A percentile compares a stretch with the other conserved stretches of the same genome.
Conservation (phyloP, 192 early-diverging fungal species). For the Podila clonocystis region DNA sequence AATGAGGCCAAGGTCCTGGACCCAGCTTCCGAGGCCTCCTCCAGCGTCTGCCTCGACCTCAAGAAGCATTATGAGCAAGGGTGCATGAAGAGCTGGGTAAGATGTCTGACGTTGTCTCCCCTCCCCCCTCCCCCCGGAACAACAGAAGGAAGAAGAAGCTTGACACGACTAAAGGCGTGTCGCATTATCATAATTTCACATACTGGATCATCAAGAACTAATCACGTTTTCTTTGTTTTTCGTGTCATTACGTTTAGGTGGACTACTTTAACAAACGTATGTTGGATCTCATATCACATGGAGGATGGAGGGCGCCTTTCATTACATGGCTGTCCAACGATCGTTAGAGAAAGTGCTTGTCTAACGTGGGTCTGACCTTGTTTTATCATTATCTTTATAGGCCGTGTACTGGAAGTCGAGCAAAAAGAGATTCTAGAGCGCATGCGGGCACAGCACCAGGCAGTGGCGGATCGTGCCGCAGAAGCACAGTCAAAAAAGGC, state of each 20-base stretch:
- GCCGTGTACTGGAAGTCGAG: conserved; percentile 58
- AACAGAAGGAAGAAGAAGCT: background rate
- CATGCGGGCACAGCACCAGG: conserved; percentile 48
- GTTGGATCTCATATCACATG: background rate
- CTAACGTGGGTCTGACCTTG: background rate
- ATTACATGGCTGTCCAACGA: no score
- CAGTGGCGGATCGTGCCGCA: conserved; percentile 27
- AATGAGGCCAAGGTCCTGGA: conserved; percentile 69
- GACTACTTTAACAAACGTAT: conserved; percentile 66
- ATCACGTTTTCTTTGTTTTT: background rate
- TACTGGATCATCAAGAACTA: background rate
- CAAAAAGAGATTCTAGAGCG: conserved; percentile 60
- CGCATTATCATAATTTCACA: no score
- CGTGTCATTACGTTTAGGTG: conserved; percentile 41
- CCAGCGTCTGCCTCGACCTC: conserved; percentile 56
- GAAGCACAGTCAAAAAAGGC: conserved; percentile 18
- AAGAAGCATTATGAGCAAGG: conserved; percentile 67
- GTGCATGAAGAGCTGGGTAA: conserved; percentile 81
- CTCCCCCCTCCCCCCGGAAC: background rate
- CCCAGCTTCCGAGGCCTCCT: conserved; percentile 55
- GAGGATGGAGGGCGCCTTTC: no score
- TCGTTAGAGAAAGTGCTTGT: no score
- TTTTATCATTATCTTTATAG: background rate
- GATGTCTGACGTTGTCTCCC: background rate
- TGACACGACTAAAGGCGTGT: background rate